Conservation (phyloP, 106 monocot genomes). For the Dendrobium catenatum region DNA sequence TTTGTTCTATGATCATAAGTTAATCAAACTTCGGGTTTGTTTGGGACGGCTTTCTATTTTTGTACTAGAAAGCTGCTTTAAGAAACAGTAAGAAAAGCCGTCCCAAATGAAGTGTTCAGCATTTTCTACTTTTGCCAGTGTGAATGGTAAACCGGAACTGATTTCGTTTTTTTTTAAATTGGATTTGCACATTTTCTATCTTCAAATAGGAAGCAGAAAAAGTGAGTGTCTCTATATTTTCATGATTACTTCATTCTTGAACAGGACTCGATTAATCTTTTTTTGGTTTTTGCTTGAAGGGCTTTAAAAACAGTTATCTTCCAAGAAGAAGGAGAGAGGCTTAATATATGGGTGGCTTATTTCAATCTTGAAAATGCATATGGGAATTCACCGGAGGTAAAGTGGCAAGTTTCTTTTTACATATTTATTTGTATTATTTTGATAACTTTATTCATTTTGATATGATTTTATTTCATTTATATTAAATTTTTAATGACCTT, state of each 20-base stretch:
- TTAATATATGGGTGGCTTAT: constrained; percentile 95
- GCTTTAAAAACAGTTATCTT: constrained; percentile 80
- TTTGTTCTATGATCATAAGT: not conserved
- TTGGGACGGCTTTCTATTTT: too few species aligned
- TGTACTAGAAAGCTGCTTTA: too few species aligned
- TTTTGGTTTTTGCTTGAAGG: constrained; percentile 29
- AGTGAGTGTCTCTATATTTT: not conserved
- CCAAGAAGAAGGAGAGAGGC: constrained; percentile 83
- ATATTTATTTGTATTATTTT: not conserved
- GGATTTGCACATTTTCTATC: not conserved
- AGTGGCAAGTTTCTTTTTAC: not conserved
- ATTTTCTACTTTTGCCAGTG: not conserved
- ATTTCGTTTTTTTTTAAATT: not conserved
- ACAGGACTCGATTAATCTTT: not conserved
- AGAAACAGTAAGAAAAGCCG: too few species aligned
- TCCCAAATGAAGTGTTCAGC: not conserved
- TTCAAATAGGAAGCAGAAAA: not conserved
- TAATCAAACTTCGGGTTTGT: not conserved
- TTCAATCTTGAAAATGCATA: constrained; percentile 92
- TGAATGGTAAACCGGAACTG: not conserved
- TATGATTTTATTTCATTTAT: not conserved
- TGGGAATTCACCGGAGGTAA: constrained; percentile 80
- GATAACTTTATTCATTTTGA: not conserved
- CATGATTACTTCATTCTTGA: not conserved
- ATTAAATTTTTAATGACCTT: not conserved